Conservation (phyloP, 2,329 filamentous ascomycete genomes). For the Parastagonospora avenae region DNA sequence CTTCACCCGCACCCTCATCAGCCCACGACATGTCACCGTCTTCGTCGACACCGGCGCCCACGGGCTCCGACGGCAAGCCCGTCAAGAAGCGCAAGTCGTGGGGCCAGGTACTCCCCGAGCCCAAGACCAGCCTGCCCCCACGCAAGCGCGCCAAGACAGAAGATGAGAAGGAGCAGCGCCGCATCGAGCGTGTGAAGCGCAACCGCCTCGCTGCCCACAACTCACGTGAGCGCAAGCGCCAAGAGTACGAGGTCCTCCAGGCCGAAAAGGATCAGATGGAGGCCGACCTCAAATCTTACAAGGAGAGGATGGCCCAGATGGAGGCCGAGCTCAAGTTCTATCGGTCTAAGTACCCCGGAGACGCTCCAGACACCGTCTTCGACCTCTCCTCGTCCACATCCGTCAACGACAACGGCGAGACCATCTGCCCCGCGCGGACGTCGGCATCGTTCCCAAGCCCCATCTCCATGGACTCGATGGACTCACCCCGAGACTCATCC, state of each 20-base stretch:
- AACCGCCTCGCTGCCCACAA: conserved; percentile 97
- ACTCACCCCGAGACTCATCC: conserved; percentile 46
- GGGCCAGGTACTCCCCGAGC: conserved; percentile 95
- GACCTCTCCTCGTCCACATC: conserved; percentile 19
- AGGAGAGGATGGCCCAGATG: conserved; percentile 54
- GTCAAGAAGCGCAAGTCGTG: conserved; percentile 97
- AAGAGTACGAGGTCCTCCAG: conserved; percentile 84
- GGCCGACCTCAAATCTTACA: conserved; percentile 63
- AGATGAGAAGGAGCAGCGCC: conserved; percentile 97
- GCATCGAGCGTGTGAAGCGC: conserved; percentile 94
- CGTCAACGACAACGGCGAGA: conserved; percentile 30
- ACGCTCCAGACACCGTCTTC: conserved; percentile 27
- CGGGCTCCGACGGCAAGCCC: conserved; percentile 57
- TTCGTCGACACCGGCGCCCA: conserved; percentile 25
- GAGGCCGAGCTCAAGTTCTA: conserved; percentile 53
- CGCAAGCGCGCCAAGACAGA: conserved; percentile 98
- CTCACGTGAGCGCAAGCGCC: conserved; percentile 89
- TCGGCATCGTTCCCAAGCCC: conserved; percentile 43
- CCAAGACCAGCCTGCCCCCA: conserved; percentile 93
- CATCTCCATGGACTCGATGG: conserved; percentile 46
- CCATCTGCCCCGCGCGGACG: conserved; percentile 44
- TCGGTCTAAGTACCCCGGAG: conserved; percentile 40
- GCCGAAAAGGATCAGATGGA: conserved; percentile 69
- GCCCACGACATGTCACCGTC: conserved; percentile 21
- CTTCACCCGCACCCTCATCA: conserved; percentile 26